These are phyloP conservation scores for Hortiboletus campestris DNA, from an alignment of 768 basidiomycete species.

Conservation along the genomic window DNA sequence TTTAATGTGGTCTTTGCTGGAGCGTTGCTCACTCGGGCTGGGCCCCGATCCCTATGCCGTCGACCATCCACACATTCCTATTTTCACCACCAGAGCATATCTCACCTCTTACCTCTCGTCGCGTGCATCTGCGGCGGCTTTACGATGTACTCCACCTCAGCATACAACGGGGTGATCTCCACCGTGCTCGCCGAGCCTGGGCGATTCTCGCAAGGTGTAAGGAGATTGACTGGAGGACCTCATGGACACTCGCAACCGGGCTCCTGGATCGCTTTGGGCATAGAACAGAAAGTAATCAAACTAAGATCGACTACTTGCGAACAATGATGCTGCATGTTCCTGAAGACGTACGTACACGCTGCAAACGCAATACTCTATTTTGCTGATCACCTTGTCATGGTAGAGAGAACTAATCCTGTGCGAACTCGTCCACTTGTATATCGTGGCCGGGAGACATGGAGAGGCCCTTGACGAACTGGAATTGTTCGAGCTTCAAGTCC, in stretches of 20 bases:
- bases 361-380: background rate
- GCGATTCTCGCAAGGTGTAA: constrained; percentile 71
- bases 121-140: constrained; percentile 70
- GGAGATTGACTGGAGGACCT: constrained; percentile 69
- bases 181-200: constrained; percentile 69
- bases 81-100: constrained; percentile 59
- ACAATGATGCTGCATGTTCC: constrained; percentile 69
- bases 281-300: constrained; percentile 29
- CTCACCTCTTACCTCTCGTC: constrained; percentile 52
- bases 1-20: background rate
- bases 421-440: constrained; percentile 70
- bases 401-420: constrained; percentile 75
- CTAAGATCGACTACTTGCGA: constrained; percentile 59
- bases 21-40: background rate
- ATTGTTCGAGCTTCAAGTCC: constrained; percentile 49
- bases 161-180: constrained; percentile 63
- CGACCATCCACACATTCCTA: constrained; percentile 47
- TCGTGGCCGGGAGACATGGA: constrained; percentile 52
- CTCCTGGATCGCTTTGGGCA: constrained; percentile 43
- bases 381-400: constrained; percentile 10
- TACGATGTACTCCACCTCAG: constrained; percentile 72
- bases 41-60: constrained; percentile 12
- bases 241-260: constrained; percentile 69
- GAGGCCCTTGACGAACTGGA: constrained; percentile 85
- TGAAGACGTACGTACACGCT: constrained; percentile 51